These are phyloP conservation scores for Colletotrichum liaoningense DNA, from an alignment of 2,329 filamentous ascomycete species.

Conservation along the genomic window DNA sequence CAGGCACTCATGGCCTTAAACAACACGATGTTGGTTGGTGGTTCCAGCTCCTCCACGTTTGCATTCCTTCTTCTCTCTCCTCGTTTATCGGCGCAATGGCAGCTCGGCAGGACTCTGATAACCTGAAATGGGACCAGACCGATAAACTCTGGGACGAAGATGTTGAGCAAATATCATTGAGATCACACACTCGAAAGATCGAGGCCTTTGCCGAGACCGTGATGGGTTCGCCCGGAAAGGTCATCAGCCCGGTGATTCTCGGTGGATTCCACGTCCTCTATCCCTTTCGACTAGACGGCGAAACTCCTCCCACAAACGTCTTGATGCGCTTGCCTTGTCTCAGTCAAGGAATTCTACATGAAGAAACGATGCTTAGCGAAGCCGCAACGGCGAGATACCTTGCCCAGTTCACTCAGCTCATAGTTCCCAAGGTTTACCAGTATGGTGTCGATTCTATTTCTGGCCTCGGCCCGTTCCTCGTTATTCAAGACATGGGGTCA, in stretches of 20 bases:
- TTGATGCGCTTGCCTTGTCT: conserved; percentile 34
- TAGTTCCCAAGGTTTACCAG: conserved; percentile 8
- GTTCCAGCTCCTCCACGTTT: too few species aligned
- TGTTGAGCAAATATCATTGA: too few species aligned
- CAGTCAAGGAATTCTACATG: conserved; percentile 31
- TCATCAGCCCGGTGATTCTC: not conserved
- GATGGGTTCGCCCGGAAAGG: too few species aligned
- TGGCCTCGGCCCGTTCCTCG: conserved; percentile 42
- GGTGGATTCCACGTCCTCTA: conserved; percentile 38
- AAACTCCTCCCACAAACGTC: conserved; percentile 8
- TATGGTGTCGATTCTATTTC: conserved; percentile 37
- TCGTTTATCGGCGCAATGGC: too few species aligned
- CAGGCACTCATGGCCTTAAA: too few species aligned
- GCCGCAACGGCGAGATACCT: conserved; percentile 30
- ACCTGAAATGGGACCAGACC: too few species aligned
- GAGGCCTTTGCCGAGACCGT: too few species aligned
- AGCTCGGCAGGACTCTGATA: too few species aligned
- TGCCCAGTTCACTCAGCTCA: conserved; percentile 12
- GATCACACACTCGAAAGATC: too few species aligned
- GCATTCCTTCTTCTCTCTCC: too few species aligned
- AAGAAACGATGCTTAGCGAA: conserved; percentile 34
- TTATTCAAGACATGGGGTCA: conserved; percentile 40
- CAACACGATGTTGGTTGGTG: too few species aligned
- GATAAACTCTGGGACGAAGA: too few species aligned
- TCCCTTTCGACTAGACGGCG: conserved; percentile 16